Base-by-base conservation (phyloP, 2,329 filamentous ascomycete species). In the Scleromitrula shiraiana region DNA sequence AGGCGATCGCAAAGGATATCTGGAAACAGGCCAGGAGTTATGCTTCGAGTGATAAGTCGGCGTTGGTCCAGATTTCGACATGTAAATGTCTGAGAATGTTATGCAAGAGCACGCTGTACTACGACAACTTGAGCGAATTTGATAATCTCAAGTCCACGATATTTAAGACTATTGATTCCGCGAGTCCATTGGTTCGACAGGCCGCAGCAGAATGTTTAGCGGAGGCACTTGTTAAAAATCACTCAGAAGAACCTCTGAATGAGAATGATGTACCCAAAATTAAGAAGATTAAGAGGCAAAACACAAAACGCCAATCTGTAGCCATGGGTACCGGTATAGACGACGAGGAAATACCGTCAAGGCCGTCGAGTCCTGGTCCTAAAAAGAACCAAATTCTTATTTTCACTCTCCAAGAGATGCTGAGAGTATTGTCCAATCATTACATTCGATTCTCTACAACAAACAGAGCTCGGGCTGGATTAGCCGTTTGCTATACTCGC, bases 21-120 rank as follows among this genome's bases (percentile, higher is more conserved):
- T 97, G 89, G 88, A 98, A 96, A 67, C 86, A 91, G 64, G 84
- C 82, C 22, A 82, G 93, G 53, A 88, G 76, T 65, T 77, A 85
- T 57, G 85, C 85, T 23, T 75, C 81, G 0, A 75, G 74, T 51
- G 94, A 98, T 66, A 97, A 93, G 67, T 86, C 88, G 4, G 75
- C 81, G 2, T 74, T 95, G 27, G 89, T 91, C 7, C 80, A 95
- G 63, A 77, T 84, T 14, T 78, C 81, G 49, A 85, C 88, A 7
- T 94, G 86, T 60, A 81, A 81, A 55, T 94, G 88, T 62, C 69
- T 98, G 53, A 83, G 85, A 61, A 74, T 81, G 46, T 70, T 97
- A 41, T 70, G 85, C 19, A 82, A 77, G 49, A 71, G 77, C 52
- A 96, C 90, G 0, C 67, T 77, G 0, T 94, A 87, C 63, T 97